These are phyloP conservation scores for Dactylellina leptospora DNA, from an alignment of 2,329 filamentous ascomycete species.

Conservation along the genomic window DNA sequence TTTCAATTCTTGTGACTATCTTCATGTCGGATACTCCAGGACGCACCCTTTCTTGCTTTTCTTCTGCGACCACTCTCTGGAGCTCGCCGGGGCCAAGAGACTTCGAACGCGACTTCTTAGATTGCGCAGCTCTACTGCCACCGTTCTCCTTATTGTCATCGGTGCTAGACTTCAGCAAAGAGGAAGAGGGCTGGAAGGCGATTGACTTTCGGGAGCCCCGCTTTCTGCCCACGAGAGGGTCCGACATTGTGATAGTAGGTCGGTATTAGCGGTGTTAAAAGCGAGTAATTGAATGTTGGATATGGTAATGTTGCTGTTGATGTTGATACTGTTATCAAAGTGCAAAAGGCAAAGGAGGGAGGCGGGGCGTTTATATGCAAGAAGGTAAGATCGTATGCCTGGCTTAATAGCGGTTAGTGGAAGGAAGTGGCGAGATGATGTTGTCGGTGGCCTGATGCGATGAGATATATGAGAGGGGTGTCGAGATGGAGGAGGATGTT, in stretches of 20 bases:
- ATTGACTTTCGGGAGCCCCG: conserved; percentile 51
- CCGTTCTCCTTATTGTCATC: conserved; percentile 77
- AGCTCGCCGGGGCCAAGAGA: conserved; percentile 92
- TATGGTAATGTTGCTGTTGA: neutral
- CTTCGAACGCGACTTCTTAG: conserved; percentile 84
- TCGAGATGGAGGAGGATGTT: too few species aligned
- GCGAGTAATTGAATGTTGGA: neutral
- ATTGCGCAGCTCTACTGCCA: conserved; percentile 61
- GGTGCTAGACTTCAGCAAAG: conserved; percentile 51
- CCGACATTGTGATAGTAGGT: conserved; percentile 19
- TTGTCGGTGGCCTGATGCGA: conserved; percentile 43
- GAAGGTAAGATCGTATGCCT: too few species aligned
- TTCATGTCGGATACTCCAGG: neutral
- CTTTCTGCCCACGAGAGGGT: conserved; percentile 25
- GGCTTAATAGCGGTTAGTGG: too few species aligned
- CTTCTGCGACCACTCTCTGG: conserved; percentile 66
- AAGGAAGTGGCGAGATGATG: conserved; percentile 22
- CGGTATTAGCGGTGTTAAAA: neutral
- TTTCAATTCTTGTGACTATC: neutral
- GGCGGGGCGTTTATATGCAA: too few species aligned
- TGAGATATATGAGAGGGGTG: conserved; percentile 13
- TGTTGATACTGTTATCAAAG: neutral
- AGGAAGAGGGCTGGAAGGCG: conserved; percentile 48
- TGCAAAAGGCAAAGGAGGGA: conserved; percentile 14
- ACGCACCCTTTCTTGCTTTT: conserved; percentile 56